Evolutionary conservation across 106 monocot genomes (phyloP).

Genomic region (Triglochin maritima): DNA sequence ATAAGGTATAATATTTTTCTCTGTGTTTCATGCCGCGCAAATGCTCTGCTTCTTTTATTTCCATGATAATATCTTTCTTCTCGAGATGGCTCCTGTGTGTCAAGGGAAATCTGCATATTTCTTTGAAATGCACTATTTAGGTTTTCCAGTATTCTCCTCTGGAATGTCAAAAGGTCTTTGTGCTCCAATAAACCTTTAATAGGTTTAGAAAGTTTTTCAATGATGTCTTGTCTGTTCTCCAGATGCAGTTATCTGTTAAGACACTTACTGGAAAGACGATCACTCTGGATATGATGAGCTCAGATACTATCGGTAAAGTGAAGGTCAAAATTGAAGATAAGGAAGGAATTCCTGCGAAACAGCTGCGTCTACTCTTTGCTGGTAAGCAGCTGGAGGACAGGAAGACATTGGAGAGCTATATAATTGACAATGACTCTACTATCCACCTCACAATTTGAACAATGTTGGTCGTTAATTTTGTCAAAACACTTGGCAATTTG

Average conservation of each 20-base stretch:
- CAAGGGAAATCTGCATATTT: too few relatives aligned
- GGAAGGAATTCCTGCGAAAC: constrained; percentile 3
- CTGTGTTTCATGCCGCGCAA: neutral
- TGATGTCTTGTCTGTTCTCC: neutral
- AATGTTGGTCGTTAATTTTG: too few relatives aligned
- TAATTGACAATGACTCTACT: neutral
- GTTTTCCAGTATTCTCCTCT: neutral
- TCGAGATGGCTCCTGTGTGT: neutral
- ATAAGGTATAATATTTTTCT: neutral
- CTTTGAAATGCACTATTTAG: neutral
- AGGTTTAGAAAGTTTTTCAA: too few relatives aligned
- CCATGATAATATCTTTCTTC: neutral
- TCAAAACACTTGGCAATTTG: neutral
- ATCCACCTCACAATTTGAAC: neutral
- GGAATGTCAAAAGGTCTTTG: neutral
- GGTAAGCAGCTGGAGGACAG: neutral
- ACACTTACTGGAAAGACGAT: constrained; percentile 5
- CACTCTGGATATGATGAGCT: neutral
- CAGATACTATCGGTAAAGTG: neutral
- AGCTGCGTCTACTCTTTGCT: constrained; percentile 2
- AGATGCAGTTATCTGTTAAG: constrained; percentile 4
- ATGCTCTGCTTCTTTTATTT: neutral
- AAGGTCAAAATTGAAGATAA: neutral
- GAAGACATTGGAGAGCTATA: neutral
- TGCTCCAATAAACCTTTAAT: neutral